phyloP scores from a whole-genome alignment of 2,329 filamentous ascomycete species.

The Colletotrichum shisoi region DNA sequence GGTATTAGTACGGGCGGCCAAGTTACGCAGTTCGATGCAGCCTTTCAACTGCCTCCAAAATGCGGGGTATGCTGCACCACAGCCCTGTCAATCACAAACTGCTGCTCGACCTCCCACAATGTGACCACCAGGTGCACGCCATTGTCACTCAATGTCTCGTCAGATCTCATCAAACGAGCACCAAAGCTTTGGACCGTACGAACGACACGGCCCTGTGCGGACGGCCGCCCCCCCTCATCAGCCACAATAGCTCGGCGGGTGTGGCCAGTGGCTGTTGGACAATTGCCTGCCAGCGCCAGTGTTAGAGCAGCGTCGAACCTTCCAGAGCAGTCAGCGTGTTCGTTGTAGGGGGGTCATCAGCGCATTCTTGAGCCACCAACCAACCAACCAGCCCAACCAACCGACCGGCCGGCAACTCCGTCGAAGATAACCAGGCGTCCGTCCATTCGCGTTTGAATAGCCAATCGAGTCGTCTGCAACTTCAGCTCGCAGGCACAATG shows the following conservation, averaged over 20 bases:
- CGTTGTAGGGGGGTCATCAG: not conserved
- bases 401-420: not conserved
- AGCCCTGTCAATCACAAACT: constrained; percentile 18
- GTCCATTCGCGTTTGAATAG: constrained; percentile 15
- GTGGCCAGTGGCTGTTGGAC: constrained; percentile 19
- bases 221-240: not conserved
- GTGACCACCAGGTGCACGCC: constrained; percentile 2
- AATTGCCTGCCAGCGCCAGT: constrained; percentile 1
- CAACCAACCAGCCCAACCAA: no score
- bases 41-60: not conserved
- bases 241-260: constrained; percentile 4
- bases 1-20: no score
- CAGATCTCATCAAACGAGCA: not conserved
- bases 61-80: constrained; percentile 20
- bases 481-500: constrained; percentile 4
- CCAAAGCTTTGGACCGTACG: not conserved
- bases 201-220: constrained; percentile 12
- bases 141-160: not conserved
- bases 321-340: no score
- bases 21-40: not conserved
- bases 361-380: constrained; percentile 3
- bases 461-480: constrained; percentile 21
- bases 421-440: not conserved
- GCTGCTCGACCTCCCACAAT: constrained; percentile 13
- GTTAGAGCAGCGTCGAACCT: no score